These are phyloP conservation scores for Auxenochlorella pyrenoidosa DNA, from an alignment of 139 green algal genomes.

Conservation along the genomic window DNA sequence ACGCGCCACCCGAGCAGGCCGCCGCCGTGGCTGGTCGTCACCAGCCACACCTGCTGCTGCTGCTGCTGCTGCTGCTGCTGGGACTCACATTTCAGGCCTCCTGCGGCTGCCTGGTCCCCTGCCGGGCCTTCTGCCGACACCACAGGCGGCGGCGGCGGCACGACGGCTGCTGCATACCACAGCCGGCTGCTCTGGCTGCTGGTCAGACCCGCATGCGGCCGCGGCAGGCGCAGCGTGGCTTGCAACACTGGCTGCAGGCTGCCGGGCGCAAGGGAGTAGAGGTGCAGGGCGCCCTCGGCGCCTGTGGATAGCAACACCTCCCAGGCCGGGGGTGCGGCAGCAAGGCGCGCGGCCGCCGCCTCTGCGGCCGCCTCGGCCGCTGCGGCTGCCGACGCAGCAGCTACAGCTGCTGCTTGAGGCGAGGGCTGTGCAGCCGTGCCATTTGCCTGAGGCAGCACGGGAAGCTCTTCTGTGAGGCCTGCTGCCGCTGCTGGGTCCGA, in stretches of 20 bases:
- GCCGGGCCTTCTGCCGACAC: neutral
- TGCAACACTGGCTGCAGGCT: conserved; percentile 10
- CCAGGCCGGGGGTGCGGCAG: conserved; percentile 4
- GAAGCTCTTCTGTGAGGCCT: neutral
- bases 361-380: neutral
- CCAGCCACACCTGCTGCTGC: conserved; percentile 23
- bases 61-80: neutral
- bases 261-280: conserved; percentile 4
- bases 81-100: too few species aligned
- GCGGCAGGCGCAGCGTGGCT: conserved; percentile 23
- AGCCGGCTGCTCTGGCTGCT: conserved; percentile 28
- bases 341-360: neutral
- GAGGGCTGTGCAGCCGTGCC: neutral
- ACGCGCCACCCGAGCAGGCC: conserved; percentile 28
- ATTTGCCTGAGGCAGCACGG: neutral
- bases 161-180: conserved; percentile 25
- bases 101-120: neutral
- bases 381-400: neutral
- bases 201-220: neutral
- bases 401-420: neutral
- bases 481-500: neutral
- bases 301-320: conserved; percentile 30
- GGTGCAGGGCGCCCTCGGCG: neutral
- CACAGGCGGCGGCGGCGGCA: neutral
- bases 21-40: conserved; percentile 22